phyloP scores from a whole-genome alignment of 495 filamentous ascomycete genomes.

The Trichocladium uniseriatum region DNA sequence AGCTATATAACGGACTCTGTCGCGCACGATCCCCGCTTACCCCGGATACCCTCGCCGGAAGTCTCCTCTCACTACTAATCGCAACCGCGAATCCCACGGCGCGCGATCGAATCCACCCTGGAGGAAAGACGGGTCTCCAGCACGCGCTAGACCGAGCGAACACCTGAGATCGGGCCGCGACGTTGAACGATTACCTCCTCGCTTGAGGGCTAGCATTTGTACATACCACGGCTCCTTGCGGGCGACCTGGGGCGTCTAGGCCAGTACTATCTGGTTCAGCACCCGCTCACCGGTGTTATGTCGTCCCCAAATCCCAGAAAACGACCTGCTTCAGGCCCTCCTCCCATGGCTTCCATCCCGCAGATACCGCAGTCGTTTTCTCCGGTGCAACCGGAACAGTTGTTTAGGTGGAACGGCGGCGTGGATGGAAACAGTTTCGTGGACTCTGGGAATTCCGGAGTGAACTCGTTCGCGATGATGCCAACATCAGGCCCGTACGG shows the following conservation, averaged over 20 bases:
- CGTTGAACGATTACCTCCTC: neutral
- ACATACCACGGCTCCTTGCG: neutral
- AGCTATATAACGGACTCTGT: constrained; percentile 6
- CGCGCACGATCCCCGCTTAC: neutral
- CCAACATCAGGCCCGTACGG: constrained; percentile 36
- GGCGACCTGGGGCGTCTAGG: neutral
- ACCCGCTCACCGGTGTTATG: constrained; percentile 33
- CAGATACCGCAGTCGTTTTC: constrained; percentile 36
- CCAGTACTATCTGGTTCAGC: constrained; percentile 5
- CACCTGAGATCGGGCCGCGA: neutral
- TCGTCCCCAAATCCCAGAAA: constrained; percentile 53
- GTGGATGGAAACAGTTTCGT: constrained; percentile 26
- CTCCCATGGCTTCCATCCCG: constrained; percentile 46
- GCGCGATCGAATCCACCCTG: neutral
- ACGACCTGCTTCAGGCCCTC: constrained; percentile 62
- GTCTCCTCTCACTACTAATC: neutral
- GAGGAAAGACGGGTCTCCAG: neutral
- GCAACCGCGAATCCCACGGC: neutral
- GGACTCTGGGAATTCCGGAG: constrained; percentile 23
- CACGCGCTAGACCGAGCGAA: neutral
- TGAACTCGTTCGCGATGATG: constrained; percentile 37
- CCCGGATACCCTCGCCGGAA: constrained; percentile 1
- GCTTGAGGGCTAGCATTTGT: neutral
- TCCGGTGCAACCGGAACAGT: constrained; percentile 30
- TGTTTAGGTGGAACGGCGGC: constrained; percentile 33